Conservation (phyloP, 257 asterid species). For the Primulina huaijiensis region DNA sequence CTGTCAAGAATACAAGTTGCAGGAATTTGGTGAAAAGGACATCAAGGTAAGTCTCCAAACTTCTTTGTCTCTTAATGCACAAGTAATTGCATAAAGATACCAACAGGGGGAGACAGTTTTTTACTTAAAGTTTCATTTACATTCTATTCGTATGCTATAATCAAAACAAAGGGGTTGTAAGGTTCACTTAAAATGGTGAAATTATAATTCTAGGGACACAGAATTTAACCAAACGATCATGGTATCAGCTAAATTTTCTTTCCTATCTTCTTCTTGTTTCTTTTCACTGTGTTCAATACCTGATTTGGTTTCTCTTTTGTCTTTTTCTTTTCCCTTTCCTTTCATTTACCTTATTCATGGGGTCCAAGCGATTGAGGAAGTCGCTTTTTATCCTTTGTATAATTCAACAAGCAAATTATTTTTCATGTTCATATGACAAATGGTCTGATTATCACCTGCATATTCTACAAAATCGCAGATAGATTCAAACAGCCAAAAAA, state of each 20-base stretch:
- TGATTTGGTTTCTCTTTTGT: not conserved
- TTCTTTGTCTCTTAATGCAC: not conserved
- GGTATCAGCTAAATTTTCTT: not conserved
- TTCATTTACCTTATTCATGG: no score
- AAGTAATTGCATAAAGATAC: not conserved
- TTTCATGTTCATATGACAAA: not conserved
- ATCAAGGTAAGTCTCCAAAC: slow-evolving; percentile 45
- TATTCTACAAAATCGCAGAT: slow-evolving; percentile 41
- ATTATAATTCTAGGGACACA: not conserved
- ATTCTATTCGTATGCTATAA: no score
- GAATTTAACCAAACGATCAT: not conserved
- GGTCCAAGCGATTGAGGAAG: no score
- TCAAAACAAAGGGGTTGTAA: not conserved
- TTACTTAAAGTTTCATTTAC: not conserved
- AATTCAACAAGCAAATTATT: not conserved
- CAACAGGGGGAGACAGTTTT: not conserved
- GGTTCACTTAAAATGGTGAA: not conserved
- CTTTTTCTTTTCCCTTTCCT: not conserved
- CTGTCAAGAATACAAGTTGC: slow-evolving; percentile 37
- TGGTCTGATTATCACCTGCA: slow-evolving; percentile 13
- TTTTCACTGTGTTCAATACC: not conserved
- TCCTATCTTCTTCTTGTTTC: not conserved
- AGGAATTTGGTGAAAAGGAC: slow-evolving; percentile 55
- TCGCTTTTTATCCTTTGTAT: no score
- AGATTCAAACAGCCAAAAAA: slow-evolving; percentile 67